Percentiles rank a stretch among this genome's conserved stretches.
Evolutionary conservation across 805 yeast species (phyloP).

Genomic region (Candida schatavii): DNA sequence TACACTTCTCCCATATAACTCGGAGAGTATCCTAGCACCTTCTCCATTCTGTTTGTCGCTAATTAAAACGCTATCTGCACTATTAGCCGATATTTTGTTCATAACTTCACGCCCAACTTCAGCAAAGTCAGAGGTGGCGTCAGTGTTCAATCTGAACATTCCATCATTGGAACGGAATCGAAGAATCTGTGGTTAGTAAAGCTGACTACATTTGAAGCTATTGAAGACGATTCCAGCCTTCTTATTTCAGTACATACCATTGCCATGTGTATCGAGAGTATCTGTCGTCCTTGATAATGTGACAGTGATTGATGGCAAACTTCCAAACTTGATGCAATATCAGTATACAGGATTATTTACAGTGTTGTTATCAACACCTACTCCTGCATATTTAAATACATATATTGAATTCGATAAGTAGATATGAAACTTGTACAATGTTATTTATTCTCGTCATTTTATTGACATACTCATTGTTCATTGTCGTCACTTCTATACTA

Average conservation of each 20-base stretch:
- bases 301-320: too few species aligned
- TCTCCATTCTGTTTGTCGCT: slow-evolving; percentile 45
- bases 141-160: slow-evolving; percentile 63
- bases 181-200: slow-evolving; percentile 31
- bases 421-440: background rate
- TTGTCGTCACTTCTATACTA: too few species aligned
- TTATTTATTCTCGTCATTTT: too few species aligned
- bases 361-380: too few species aligned
- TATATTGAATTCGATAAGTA: background rate
- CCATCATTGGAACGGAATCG: slow-evolving; percentile 87
- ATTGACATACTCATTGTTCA: too few species aligned
- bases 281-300: background rate
- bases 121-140: slow-evolving; percentile 42
- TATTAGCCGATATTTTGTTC: slow-evolving; percentile 18
- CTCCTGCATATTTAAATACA: background rate
- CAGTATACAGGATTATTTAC: too few species aligned
- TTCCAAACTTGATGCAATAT: too few species aligned
- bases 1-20: slow-evolving; percentile 27
- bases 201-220: background rate
- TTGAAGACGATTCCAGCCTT: too few species aligned
- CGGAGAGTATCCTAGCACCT: slow-evolving; percentile 37
- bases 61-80: slow-evolving; percentile 29
- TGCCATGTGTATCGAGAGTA: too few species aligned
- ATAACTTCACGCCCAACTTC: slow-evolving; percentile 41
- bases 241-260: too few species aligned